phyloP scores from a whole-genome alignment of 352 stramenopile genomes.

The Hyaloperonospora arabidopsidis region DNA sequence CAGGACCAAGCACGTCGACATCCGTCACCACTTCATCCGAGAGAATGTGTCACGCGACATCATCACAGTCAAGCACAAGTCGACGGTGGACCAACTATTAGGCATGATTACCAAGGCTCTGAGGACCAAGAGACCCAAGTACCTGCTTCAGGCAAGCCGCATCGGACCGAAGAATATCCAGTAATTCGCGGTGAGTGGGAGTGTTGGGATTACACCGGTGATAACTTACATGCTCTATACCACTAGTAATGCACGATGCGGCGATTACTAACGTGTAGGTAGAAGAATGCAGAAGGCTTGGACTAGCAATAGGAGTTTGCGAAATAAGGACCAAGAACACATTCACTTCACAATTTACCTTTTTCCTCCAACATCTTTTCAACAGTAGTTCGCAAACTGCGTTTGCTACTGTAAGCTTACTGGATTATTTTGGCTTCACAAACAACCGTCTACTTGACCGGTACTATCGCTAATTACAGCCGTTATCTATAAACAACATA shows the following conservation, averaged over 20 bases:
- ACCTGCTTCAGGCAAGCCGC: neutral
- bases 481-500: no score
- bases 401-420: no score
- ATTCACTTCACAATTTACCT: neutral
- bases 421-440: no score
- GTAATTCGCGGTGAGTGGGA: constrained; percentile 7
- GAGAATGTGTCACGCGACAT: neutral
- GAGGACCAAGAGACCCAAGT: neutral
- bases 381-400: no score
- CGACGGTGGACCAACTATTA: neutral
- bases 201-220: constrained; percentile 1
- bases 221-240: no score
- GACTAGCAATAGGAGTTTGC: no score
- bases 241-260: no score
- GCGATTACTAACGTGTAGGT: neutral
- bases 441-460: no score
- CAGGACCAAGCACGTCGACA: no score
- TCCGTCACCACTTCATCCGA: neutral
- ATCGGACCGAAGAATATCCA: neutral
- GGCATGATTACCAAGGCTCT: neutral
- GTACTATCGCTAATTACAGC: no score
- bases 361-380: neutral
- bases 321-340: neutral
- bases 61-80: neutral
- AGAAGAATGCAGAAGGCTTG: neutral